Conservation (phyloP, 1,284 basidiomycete species). For the Leccinum pseudoinsigne region DNA sequence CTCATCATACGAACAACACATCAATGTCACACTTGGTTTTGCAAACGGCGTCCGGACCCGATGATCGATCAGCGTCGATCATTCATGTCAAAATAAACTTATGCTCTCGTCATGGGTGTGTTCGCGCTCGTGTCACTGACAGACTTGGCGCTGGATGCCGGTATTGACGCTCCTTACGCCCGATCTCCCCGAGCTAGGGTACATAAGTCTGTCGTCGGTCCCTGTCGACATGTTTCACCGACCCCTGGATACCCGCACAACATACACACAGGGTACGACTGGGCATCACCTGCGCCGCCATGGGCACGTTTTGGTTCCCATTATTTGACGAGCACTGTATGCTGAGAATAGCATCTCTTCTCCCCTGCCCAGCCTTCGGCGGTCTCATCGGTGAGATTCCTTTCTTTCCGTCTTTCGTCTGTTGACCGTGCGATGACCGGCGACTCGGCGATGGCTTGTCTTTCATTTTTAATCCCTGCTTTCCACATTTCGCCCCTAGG, state of each 20-base stretch:
- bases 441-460: too few relatives aligned
- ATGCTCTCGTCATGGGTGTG: slow-evolving; percentile 6
- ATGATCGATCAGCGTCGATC: neutral
- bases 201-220: neutral
- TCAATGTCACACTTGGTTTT: too few relatives aligned
- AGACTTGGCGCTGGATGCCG: slow-evolving; percentile 25
- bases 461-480: too few relatives aligned
- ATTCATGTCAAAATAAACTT: neutral
- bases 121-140: neutral
- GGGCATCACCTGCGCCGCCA: slow-evolving; percentile 27
- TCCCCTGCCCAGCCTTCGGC: too few relatives aligned
- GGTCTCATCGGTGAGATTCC: too few relatives aligned
- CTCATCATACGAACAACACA: too few relatives aligned
- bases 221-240: neutral
- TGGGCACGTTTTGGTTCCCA: slow-evolving; percentile 22
- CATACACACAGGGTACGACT: slow-evolving; percentile 26
- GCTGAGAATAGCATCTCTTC: neutral
- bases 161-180: slow-evolving; percentile 28
- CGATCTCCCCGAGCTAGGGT: slow-evolving; percentile 33
- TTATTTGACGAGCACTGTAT: neutral
- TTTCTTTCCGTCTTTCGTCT: too few relatives aligned
- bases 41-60: too few relatives aligned
- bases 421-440: too few relatives aligned
- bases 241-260: neutral
- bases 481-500: too few relatives aligned